Conservation (phyloP, 306 rosid genomes). For the Medicago ruthenica region DNA sequence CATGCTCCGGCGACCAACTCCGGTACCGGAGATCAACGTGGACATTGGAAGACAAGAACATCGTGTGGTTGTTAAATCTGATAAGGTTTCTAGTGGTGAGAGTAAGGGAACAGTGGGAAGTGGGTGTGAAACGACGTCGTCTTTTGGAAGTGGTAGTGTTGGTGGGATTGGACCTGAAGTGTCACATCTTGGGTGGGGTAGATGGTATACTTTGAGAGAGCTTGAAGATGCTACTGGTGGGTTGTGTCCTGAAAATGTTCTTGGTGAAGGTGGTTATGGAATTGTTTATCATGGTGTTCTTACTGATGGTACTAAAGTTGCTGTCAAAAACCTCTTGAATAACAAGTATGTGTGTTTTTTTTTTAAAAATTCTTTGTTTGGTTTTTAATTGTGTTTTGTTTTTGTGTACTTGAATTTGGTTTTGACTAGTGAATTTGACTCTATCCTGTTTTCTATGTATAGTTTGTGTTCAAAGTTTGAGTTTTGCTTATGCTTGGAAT, state of each 20-base stretch:
- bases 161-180: constrained; percentile 68
- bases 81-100: constrained; percentile 82
- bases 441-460: background rate
- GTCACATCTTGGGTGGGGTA: constrained; percentile 97
- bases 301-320: constrained; percentile 78
- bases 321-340: constrained; percentile 93
- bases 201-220: constrained; percentile 96
- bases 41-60: constrained; percentile 82
- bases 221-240: constrained; percentile 92
- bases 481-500: constrained; percentile 16
- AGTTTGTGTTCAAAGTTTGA: constrained; percentile 36
- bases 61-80: constrained; percentile 71
- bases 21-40: constrained; percentile 74
- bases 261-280: constrained; percentile 99
- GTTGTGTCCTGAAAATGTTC: constrained; percentile 78
- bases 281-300: constrained; percentile 84
- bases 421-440: background rate
- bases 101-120: constrained; percentile 62
- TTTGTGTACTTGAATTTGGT: constrained; percentile 12
- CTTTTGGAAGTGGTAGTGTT: constrained; percentile 68
- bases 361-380: background rate
- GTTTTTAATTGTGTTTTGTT: background rate
- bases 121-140: constrained; percentile 65
- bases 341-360: constrained; percentile 61
- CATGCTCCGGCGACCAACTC: constrained; percentile 51